A percentile compares a stretch with the other conserved stretches of the same genome.
Conservation (phyloP, 1,139 yeast species). For the Scheffersomyces quercinus region DNA sequence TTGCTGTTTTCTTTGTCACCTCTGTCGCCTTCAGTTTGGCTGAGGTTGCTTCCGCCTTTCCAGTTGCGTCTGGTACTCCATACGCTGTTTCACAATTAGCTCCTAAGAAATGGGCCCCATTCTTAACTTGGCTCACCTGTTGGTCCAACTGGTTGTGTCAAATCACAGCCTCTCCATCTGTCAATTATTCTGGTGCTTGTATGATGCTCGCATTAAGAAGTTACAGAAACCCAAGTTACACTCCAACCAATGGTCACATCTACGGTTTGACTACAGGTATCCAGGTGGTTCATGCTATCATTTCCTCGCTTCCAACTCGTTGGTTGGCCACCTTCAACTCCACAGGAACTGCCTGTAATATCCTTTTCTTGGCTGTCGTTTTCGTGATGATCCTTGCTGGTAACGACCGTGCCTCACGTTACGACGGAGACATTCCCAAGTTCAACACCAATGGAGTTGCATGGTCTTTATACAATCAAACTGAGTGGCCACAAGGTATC, state of each 20-base stretch:
- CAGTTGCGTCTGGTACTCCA: slow-evolving; percentile 52
- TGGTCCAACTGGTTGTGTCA: slow-evolving; percentile 49
- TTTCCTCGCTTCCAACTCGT: slow-evolving; percentile 54
- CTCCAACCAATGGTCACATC: slow-evolving; percentile 19
- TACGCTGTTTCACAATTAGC: slow-evolving; percentile 53
- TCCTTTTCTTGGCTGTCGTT: slow-evolving; percentile 53
- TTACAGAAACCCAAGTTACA: slow-evolving; percentile 17
- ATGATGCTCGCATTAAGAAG: slow-evolving; percentile 59
- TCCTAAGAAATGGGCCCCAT: slow-evolving; percentile 53
- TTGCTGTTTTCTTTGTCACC: slow-evolving; percentile 50
- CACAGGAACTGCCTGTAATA: slow-evolving; percentile 52
- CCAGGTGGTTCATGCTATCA: slow-evolving; percentile 49
- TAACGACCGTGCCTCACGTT: slow-evolving; percentile 36
- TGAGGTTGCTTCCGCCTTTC: slow-evolving; percentile 49
- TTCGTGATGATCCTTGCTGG: slow-evolving; percentile 60
- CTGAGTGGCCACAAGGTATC: slow-evolving; percentile 69
- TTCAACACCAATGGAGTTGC: slow-evolving; percentile 54
- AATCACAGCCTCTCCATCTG: slow-evolving; percentile 63
- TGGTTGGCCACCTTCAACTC: slow-evolving; percentile 59
- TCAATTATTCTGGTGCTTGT: slow-evolving; percentile 59
- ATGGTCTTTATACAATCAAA: slow-evolving; percentile 59
- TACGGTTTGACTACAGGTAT: slow-evolving; percentile 41
- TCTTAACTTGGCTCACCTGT: slow-evolving; percentile 43
- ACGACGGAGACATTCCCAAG: slow-evolving; percentile 33
- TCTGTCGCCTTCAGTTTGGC: slow-evolving; percentile 53